These are phyloP conservation scores for Ophiocordyceps camponoti-saundersi DNA, from an alignment of 2,329 filamentous ascomycete genomes.

Conservation along the genomic window DNA sequence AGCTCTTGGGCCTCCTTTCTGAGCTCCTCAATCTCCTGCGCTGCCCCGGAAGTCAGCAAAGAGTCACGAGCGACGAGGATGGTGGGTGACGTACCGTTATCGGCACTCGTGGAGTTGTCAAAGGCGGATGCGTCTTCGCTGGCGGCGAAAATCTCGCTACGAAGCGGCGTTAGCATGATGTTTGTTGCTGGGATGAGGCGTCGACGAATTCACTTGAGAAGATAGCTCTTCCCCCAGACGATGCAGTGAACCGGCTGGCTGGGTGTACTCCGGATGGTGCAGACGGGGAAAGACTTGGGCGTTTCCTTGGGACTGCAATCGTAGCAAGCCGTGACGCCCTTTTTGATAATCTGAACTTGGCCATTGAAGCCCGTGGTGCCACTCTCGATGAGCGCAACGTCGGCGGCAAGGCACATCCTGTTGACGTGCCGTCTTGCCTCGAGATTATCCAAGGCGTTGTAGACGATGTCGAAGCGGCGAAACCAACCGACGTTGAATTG, in stretches of 20 bases:
- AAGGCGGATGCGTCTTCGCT: slow-evolving; percentile 76
- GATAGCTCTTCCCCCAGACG: slow-evolving; percentile 94
- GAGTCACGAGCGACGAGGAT: no score
- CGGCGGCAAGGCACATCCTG: slow-evolving; percentile 85
- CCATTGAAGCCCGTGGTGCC: slow-evolving; percentile 96
- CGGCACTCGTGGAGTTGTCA: slow-evolving; percentile 62
- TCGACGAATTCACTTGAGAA: slow-evolving; percentile 47
- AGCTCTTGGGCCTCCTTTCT: slow-evolving; percentile 70
- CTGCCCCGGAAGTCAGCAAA: slow-evolving; percentile 8
- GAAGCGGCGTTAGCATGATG: not conserved
- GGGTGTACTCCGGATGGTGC: slow-evolving; percentile 90
- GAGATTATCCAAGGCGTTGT: slow-evolving; percentile 93
- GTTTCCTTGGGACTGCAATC: slow-evolving; percentile 83
- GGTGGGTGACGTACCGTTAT: slow-evolving; percentile 44
- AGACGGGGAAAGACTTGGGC: slow-evolving; percentile 88
- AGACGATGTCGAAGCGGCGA: slow-evolving; percentile 63
- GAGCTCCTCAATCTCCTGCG: slow-evolving; percentile 74
- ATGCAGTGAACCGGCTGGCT: slow-evolving; percentile 97
- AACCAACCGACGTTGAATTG: slow-evolving; percentile 87
- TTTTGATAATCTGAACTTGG: slow-evolving; percentile 92
- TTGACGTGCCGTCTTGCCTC: slow-evolving; percentile 92
- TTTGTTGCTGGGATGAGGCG: not conserved
- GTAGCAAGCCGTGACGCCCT: slow-evolving; percentile 85
- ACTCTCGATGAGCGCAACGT: slow-evolving; percentile 85
- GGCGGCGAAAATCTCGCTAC: slow-evolving; percentile 66